phyloP scores from a whole-genome alignment of 2,329 filamentous ascomycete species.

The Pseudogymnoascus sp. region DNA sequence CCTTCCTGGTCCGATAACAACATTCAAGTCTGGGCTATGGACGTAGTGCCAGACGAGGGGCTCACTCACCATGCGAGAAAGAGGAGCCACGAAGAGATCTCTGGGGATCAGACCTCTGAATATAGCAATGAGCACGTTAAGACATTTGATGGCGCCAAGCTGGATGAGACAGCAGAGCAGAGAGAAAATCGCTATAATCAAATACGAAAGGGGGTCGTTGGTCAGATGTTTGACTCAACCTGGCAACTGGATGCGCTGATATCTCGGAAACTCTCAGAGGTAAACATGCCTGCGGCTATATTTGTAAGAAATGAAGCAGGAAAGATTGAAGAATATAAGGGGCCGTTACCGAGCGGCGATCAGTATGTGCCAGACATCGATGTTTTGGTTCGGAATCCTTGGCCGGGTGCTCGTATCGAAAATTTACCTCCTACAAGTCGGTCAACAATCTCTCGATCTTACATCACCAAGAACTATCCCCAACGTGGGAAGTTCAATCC shows the following conservation, averaged over 20 bases:
- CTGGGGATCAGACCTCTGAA: constrained; percentile 14
- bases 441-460: constrained; percentile 66
- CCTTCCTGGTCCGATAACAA: constrained; percentile 71
- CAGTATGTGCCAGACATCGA: constrained; percentile 53
- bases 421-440: constrained; percentile 62
- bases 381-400: constrained; percentile 68
- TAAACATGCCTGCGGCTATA: constrained; percentile 60
- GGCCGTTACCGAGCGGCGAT: constrained; percentile 52
- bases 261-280: constrained; percentile 58
- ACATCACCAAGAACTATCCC: constrained; percentile 72
- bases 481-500: constrained; percentile 75
- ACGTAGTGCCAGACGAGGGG: constrained; percentile 35
- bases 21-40: constrained; percentile 79
- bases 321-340: constrained; percentile 61
- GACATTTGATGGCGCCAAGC: constrained; percentile 4
- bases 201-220: constrained; percentile 56
- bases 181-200: constrained; percentile 37
- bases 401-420: constrained; percentile 63
- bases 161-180: constrained; percentile 30
- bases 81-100: constrained; percentile 43
- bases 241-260: constrained; percentile 67
- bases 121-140: constrained; percentile 9
- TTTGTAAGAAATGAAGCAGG: constrained; percentile 62
- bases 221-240: constrained; percentile 69
- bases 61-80: constrained; percentile 33